phyloP scores from a whole-genome alignment of 2,329 filamentous ascomycete genomes.

The Cytospora mali region DNA sequence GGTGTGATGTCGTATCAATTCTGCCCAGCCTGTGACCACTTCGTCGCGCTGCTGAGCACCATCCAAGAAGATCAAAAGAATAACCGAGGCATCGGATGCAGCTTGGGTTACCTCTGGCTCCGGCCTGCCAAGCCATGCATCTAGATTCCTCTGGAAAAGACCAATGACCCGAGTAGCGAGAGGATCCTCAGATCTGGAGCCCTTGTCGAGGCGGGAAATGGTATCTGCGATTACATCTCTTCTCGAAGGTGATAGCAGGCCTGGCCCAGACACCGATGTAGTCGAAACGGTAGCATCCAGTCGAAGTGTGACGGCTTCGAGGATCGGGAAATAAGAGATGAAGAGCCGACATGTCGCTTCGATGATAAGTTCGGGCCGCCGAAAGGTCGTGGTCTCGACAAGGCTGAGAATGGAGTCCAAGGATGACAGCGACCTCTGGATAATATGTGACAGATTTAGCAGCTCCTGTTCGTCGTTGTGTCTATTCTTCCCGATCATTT shows the following conservation, averaged over 20 bases:
- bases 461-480: not conserved
- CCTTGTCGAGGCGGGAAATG: conserved; percentile 3
- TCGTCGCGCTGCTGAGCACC: conserved; percentile 38
- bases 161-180: not conserved
- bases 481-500: conserved; percentile 31
- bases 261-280: conserved; percentile 35
- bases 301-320: conserved; percentile 43
- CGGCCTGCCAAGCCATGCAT: conserved; percentile 51
- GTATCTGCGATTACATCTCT: not conserved
- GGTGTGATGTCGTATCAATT: conserved; percentile 42
- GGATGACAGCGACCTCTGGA: conserved; percentile 32
- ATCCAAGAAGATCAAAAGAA: conserved; percentile 51
- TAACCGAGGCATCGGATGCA: conserved; percentile 53
- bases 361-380: conserved; percentile 66
- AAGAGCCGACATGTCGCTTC: conserved; percentile 64
- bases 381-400: conserved; percentile 47
- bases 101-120: conserved; percentile 54
- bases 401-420: conserved; percentile 45
- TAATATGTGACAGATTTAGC: not conserved
- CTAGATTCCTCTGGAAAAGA: conserved; percentile 40
- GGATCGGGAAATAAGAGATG: conserved; percentile 51
- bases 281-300: conserved; percentile 5
- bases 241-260: conserved; percentile 8
- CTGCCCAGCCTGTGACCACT: conserved; percentile 51
- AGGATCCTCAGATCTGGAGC: not conserved